Conservation (phyloP, 345 rosid species). For the Limnanthes douglasii region DNA sequence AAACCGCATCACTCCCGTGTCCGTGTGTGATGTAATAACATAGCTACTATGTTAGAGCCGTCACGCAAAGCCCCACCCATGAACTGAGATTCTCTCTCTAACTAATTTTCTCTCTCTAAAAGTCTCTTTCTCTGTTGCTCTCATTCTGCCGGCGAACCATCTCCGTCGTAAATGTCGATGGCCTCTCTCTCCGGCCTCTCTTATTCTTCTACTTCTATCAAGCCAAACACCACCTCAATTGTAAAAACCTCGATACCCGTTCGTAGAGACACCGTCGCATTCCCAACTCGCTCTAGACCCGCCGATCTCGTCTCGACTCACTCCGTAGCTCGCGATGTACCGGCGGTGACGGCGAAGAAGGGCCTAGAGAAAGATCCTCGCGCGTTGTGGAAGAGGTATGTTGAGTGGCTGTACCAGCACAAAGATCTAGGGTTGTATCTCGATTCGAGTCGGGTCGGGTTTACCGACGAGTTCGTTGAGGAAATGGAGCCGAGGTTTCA, state of each 20-base stretch:
- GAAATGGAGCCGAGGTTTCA: constrained; percentile 74
- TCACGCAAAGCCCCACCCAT: too few species aligned
- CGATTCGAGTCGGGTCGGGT: constrained; percentile 89
- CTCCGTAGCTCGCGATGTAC: constrained; percentile 37
- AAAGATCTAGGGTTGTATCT: constrained; percentile 75
- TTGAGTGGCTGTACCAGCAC: constrained; percentile 89
- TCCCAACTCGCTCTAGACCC: constrained; percentile 19
- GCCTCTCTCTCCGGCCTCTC: constrained; percentile 41
- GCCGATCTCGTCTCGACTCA: constrained; percentile 11
- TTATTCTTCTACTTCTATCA: constrained; percentile 24
- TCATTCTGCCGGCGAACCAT: constrained; percentile 7
- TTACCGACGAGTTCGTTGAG: constrained; percentile 54
- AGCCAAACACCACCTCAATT: constrained; percentile 12
- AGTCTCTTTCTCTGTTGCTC: constrained; percentile 2
- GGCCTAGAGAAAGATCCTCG: constrained; percentile 55
- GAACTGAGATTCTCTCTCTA: too few species aligned
- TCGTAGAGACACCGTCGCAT: constrained; percentile 20
- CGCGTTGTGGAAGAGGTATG: constrained; percentile 66
- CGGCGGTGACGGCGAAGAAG: constrained; percentile 13
- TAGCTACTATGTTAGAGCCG: too few species aligned
- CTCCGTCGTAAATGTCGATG: constrained; percentile 17
- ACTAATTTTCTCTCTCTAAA: too few species aligned
- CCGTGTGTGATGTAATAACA: too few species aligned
- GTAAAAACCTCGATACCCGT: constrained; percentile 10
- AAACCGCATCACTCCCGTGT: too few species aligned